Evolutionary conservation across 2,329 filamentous ascomycete genomes (phyloP).

Genomic region (Alternaria atra): DNA sequence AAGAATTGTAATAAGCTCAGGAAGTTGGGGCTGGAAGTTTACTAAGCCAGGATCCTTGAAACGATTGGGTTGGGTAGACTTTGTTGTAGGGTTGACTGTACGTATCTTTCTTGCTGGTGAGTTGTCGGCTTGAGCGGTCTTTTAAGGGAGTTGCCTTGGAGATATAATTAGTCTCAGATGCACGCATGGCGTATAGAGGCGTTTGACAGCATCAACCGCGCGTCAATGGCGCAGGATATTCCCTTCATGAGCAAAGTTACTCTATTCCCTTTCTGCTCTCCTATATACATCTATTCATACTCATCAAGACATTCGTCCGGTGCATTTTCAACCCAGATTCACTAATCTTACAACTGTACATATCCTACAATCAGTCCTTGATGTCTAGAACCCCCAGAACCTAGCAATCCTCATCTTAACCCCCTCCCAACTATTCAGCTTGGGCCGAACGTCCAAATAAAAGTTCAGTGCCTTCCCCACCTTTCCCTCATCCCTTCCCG

Average conservation of each 20-base stretch:
- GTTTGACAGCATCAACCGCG: conserved; percentile 3
- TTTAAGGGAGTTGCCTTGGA: background rate
- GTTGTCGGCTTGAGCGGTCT: background rate
- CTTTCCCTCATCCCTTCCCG: conserved; percentile 66
- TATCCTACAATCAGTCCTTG: background rate
- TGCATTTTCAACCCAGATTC: background rate
- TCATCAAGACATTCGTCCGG: background rate
- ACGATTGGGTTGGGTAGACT: background rate
- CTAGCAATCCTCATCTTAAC: conserved; percentile 64
- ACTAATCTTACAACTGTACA: background rate
- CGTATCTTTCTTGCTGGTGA: background rate
- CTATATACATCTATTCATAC: background rate
- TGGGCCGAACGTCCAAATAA: conserved; percentile 71
- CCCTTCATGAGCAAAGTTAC: background rate
- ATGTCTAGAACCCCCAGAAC: conserved; percentile 56
- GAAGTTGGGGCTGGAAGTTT: conserved; percentile 50
- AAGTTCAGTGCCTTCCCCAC: conserved; percentile 65
- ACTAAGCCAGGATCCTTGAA: background rate
- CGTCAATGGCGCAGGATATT: background rate
- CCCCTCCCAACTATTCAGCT: conserved; percentile 70
- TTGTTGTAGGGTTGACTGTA: background rate
- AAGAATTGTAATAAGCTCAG: conserved; percentile 67
- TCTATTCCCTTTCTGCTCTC: background rate
- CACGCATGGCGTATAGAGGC: conserved; percentile 14
- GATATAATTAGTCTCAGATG: conserved; percentile 4